A percentile compares a stretch with the other conserved stretches of the same genome.
These are phyloP conservation scores for Saccharum officinarum DNA, from an alignment of 176 grass and related monocot genomes.

Conservation along the genomic window DNA sequence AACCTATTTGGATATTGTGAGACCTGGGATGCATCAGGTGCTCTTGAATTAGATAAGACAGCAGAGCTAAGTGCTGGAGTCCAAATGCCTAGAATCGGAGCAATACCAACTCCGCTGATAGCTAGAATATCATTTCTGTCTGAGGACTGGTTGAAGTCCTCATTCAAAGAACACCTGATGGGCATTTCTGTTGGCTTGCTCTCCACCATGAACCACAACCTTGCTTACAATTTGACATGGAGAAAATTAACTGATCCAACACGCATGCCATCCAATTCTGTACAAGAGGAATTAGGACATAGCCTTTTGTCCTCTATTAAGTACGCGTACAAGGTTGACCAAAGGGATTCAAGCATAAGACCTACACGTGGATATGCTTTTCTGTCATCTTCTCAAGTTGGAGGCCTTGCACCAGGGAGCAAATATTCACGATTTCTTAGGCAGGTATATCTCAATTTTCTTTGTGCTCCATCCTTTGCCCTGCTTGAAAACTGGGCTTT, in stretches of 20 bases:
- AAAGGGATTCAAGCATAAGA: conserved; percentile 64
- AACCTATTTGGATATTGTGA: no score
- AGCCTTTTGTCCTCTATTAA: conserved; percentile 81
- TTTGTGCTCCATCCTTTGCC: conserved; percentile 19
- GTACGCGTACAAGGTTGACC: conserved; percentile 76
- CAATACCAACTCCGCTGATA: conserved; percentile 44
- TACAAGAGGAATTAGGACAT: conserved; percentile 69
- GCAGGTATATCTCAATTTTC: conserved; percentile 54
- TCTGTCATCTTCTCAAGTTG: conserved; percentile 65
- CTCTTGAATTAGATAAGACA: no score
- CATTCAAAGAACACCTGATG: conserved; percentile 65
- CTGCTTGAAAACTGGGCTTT: neutral
- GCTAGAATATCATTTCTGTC: conserved; percentile 50
- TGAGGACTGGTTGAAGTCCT: conserved; percentile 81
- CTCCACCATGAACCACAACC: conserved; percentile 63
- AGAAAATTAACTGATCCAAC: conserved; percentile 58
- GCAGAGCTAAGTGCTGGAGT: no score
- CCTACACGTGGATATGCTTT: conserved; percentile 81
- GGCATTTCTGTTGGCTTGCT: conserved; percentile 75
- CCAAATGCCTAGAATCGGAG: no score
- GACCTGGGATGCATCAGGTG: no score
- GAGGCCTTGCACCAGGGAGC: conserved; percentile 65
- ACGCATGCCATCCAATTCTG: conserved; percentile 46
- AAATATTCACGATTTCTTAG: conserved; percentile 56
- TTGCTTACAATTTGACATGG: conserved; percentile 82